Evolutionary conservation across 306 rosid species (phyloP).

Genomic region (Phaseolus lunatus): DNA sequence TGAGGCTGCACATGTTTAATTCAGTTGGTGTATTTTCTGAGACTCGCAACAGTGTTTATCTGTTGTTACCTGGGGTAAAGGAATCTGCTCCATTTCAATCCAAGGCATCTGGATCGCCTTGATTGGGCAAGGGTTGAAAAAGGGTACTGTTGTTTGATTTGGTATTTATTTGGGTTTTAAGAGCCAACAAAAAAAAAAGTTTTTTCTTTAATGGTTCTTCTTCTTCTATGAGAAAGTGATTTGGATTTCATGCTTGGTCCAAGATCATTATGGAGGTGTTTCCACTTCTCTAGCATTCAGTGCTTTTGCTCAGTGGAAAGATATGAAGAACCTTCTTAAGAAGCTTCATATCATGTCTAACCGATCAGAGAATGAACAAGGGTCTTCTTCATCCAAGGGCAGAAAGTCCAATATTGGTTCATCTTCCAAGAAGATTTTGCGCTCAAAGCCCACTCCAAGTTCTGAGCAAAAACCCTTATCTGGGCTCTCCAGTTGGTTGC

Average conservation of each 20-base stretch:
- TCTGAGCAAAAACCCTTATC: slow-evolving; percentile 72
- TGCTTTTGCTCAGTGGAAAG: slow-evolving; percentile 49
- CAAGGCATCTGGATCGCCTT: slow-evolving; percentile 61
- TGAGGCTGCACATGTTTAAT: slow-evolving; percentile 38
- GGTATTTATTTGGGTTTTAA: slow-evolving; percentile 42
- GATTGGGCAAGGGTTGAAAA: slow-evolving; percentile 44
- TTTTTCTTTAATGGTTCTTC: slow-evolving; percentile 43
- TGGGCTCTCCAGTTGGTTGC: slow-evolving; percentile 80
- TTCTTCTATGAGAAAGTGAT: slow-evolving; percentile 50
- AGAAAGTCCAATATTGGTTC: slow-evolving; percentile 59
- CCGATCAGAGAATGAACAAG: slow-evolving; percentile 67
- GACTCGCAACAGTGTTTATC: slow-evolving; percentile 39
- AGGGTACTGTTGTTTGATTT: slow-evolving; percentile 50
- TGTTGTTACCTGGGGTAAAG: slow-evolving; percentile 42
- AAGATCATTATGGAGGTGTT: slow-evolving; percentile 70
- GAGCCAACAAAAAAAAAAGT: slow-evolving; percentile 50
- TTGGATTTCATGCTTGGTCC: slow-evolving; percentile 69
- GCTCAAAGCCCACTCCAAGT: slow-evolving; percentile 53
- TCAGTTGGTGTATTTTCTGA: background rate
- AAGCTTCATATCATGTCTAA: slow-evolving; percentile 83
- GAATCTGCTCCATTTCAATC: slow-evolving; percentile 48
- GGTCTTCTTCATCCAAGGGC: slow-evolving; percentile 73
- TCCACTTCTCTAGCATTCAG: slow-evolving; percentile 59
- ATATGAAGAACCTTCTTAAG: slow-evolving; percentile 93
- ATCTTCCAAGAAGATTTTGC: slow-evolving; percentile 60